Evolutionary conservation across 257 asterid species (phyloP).

Genomic region (Solanum sparsipilum): DNA sequence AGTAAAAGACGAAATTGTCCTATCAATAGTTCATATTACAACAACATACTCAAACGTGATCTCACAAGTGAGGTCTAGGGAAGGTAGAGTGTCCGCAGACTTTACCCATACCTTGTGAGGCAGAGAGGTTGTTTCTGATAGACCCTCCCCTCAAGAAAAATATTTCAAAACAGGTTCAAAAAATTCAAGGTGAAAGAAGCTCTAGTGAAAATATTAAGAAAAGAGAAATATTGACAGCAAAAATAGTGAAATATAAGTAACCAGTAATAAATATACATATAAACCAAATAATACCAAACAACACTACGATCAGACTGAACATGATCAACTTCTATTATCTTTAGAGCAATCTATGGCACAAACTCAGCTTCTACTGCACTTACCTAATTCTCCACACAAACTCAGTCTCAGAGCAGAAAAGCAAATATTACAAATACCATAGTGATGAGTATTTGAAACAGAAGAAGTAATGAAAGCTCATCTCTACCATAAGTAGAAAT

Average conservation of each 20-base stretch:
- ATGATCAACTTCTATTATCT: not conserved
- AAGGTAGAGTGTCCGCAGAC: not conserved
- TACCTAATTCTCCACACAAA: not conserved
- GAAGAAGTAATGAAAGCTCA: not conserved
- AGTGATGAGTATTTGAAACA: not conserved
- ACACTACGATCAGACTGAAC: not conserved
- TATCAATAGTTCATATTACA: not conserved
- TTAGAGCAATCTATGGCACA: not conserved
- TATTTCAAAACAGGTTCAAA: not conserved
- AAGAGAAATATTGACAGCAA: not conserved
- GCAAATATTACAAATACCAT: not conserved
- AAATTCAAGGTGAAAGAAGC: not conserved
- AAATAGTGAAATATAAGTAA: not conserved
- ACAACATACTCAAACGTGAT: not conserved
- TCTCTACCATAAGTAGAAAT: not conserved
- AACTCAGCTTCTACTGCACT: not conserved
- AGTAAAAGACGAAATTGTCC: slow-evolving; percentile 3
- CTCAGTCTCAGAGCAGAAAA: not conserved
- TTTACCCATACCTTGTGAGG: not conserved
- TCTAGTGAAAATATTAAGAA: not conserved
- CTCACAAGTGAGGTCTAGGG: not conserved
- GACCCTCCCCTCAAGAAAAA: not conserved
- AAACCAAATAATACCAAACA: not conserved
- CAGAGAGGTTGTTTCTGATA: not conserved
- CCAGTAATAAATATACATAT: not conserved